Evolutionary conservation across 495 filamentous ascomycete genomes (phyloP).

Genomic region (Chaetomidium leptoderma): DNA sequence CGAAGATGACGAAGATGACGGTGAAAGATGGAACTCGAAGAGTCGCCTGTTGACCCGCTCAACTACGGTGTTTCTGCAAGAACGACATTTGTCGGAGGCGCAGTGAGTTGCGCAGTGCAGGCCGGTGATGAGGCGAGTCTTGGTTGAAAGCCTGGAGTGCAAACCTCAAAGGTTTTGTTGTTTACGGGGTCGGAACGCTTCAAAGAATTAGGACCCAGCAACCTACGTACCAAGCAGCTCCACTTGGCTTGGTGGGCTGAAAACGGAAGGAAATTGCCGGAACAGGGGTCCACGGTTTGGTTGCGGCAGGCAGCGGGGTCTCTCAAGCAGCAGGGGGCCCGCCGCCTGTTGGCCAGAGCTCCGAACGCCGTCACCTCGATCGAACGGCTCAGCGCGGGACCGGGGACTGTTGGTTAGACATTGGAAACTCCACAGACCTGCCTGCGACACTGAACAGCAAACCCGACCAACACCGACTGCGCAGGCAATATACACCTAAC

Average conservation of each 20-base stretch:
- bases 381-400: conserved; percentile 1
- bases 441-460: neutral
- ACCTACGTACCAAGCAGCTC: too few relatives aligned
- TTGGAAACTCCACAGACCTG: neutral
- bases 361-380: conserved; percentile 12
- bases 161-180: conserved; percentile 11
- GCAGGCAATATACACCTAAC: too few relatives aligned
- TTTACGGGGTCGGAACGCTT: conserved; percentile 5
- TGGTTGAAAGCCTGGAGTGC: neutral
- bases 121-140: neutral
- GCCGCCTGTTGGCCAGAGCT: conserved; percentile 21
- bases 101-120: neutral
- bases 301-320: neutral
- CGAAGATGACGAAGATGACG: neutral
- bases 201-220: conserved; percentile 1
- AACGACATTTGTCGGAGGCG: neutral
- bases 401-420: neutral
- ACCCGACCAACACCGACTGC: neutral
- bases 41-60: conserved; percentile 3
- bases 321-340: too few relatives aligned
- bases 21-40: neutral
- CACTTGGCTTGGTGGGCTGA: neutral
- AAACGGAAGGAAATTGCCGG: conserved; percentile 2
- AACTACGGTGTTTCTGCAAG: neutral
- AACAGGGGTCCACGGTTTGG: conserved; percentile 9